A percentile compares a stretch with the other conserved stretches of the same genome.
Conservation (phyloP, 345 rosid species). For the Erodium maritimum region DNA sequence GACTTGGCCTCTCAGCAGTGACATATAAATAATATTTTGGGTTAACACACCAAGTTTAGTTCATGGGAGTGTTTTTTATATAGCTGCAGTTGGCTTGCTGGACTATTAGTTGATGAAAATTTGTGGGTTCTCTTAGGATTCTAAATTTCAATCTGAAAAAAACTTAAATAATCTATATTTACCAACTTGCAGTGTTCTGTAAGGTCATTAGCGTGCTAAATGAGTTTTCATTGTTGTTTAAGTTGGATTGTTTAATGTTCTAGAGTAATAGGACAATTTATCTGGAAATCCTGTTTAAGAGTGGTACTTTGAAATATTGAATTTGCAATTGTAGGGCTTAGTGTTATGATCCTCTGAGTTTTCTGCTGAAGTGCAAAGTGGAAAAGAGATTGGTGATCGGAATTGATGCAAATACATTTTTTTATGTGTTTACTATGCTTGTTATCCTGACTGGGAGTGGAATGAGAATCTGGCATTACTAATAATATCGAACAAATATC, state of each 20-base stretch:
- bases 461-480: too few relatives aligned
- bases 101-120: background rate
- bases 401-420: too few relatives aligned
- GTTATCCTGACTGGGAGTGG: too few relatives aligned
- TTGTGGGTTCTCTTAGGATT: background rate
- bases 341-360: background rate
- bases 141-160: background rate
- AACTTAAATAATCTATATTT: background rate
- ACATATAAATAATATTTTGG: too few relatives aligned
- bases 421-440: too few relatives aligned
- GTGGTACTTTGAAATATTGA: background rate
- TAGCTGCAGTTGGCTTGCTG: background rate
- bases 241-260: background rate
- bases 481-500: too few relatives aligned
- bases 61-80: background rate
- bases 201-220: background rate
- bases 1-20: background rate
- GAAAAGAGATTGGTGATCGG: background rate
- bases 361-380: background rate
- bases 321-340: background rate
- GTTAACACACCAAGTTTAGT: too few relatives aligned
- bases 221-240: background rate
- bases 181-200: background rate
- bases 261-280: background rate
- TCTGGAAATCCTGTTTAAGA: background rate